These are phyloP conservation scores for Corrigiola litoralis DNA, from an alignment of 179 eudicot genomes.

Conservation along the genomic window DNA sequence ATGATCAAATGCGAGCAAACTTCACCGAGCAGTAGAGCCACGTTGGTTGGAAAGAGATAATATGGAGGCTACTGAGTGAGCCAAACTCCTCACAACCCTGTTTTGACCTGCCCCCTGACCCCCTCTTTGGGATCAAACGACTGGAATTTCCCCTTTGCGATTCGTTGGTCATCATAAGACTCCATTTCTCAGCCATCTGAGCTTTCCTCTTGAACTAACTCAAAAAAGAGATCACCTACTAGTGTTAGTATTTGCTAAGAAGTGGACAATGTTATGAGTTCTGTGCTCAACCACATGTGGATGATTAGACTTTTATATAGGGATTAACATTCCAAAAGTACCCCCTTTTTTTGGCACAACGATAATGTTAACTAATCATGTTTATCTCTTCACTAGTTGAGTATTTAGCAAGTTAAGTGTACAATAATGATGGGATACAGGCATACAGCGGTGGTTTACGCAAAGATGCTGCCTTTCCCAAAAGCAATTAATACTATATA, in stretches of 20 bases:
- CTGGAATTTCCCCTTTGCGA: conserved; percentile 1
- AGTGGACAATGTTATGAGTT: not conserved
- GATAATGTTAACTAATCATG: too few species aligned
- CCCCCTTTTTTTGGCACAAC: too few species aligned
- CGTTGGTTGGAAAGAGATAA: conserved; percentile 13
- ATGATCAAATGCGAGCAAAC: too few species aligned
- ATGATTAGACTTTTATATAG: too few species aligned
- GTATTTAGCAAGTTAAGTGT: too few species aligned
- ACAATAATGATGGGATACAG: too few species aligned
- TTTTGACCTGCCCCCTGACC: conserved; percentile 36
- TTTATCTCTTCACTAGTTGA: too few species aligned
- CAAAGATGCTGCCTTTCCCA: too few species aligned
- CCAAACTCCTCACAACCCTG: conserved; percentile 20
- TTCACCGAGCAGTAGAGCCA: not conserved
- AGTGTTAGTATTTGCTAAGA: not conserved
- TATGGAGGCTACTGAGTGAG: conserved; percentile 25
- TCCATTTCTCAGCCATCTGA: conserved; percentile 7
- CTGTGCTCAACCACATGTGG: too few species aligned
- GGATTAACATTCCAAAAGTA: too few species aligned
- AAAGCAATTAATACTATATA: too few species aligned
- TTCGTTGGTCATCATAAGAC: conserved; percentile 1
- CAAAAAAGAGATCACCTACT: not conserved
- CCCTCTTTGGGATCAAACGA: conserved; percentile 31
- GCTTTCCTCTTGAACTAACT: not conserved
- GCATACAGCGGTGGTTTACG: too few species aligned